A percentile compares a stretch with the other conserved stretches of the same genome.
Evolutionary conservation across 2,329 filamentous ascomycete genomes (phyloP).

Genomic region (Colletotrichum zoysiae): DNA sequence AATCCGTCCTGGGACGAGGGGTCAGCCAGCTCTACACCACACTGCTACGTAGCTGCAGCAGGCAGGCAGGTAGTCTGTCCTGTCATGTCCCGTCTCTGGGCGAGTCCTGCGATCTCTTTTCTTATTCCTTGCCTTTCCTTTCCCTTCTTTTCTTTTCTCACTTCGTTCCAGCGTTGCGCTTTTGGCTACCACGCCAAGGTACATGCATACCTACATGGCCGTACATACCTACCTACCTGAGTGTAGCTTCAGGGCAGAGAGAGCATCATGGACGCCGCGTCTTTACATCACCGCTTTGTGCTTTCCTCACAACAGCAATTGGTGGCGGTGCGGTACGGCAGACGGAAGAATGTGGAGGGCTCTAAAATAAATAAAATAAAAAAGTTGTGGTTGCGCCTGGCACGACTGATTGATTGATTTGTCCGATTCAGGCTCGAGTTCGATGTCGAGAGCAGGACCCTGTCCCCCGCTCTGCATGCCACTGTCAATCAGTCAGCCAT

Average conservation of each 20-base stretch:
- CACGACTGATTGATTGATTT: neutral
- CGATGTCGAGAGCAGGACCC: constrained; percentile 9
- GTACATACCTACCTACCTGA: neutral
- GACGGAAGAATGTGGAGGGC: neutral
- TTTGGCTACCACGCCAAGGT: no score
- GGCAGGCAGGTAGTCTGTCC: neutral
- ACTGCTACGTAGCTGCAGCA: neutral
- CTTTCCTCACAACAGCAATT: constrained; percentile 5
- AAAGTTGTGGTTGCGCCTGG: neutral
- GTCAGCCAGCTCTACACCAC: neutral
- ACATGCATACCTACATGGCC: neutral
- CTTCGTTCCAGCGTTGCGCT: neutral
- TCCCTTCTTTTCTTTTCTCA: neutral
- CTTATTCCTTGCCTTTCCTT: neutral
- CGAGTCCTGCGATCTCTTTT: neutral
- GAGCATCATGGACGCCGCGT: constrained; percentile 8
- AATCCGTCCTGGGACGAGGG: neutral
- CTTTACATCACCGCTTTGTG: constrained; percentile 4
- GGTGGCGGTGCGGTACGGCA: neutral
- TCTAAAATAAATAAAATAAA: neutral
- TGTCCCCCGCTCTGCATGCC: constrained; percentile 12
- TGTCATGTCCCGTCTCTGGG: neutral
- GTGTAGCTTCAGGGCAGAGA: neutral
- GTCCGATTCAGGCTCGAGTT: neutral
- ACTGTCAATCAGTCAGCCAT: constrained; percentile 2